A percentile compares a stretch with the other conserved stretches of the same genome.
phyloP scores from a whole-genome alignment of 108 stramenopile species.

The Cyclotella atomus region DNA sequence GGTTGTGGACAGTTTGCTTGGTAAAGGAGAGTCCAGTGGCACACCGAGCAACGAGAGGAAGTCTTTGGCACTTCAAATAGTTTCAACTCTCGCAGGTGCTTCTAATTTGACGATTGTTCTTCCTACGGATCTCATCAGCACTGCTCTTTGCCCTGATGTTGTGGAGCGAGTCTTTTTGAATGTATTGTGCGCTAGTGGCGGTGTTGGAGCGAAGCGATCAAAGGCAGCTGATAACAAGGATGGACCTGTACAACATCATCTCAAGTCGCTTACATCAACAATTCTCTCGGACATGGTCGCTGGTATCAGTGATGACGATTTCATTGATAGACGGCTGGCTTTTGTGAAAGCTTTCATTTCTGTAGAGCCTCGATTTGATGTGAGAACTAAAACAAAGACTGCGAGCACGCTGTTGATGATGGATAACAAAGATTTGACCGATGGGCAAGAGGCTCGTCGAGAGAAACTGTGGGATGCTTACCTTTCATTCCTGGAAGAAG shows the following conservation, averaged over 20 bases:
- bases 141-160: constrained; percentile 49
- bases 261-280: constrained; percentile 42
- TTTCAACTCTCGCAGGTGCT: constrained; percentile 60
- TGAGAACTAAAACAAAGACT: constrained; percentile 68
- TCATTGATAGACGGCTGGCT: constrained; percentile 49
- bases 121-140: constrained; percentile 54
- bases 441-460: constrained; percentile 25
- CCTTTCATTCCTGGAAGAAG: constrained; percentile 42
- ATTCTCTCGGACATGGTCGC: constrained; percentile 22
- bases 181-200: constrained; percentile 60
- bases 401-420: constrained; percentile 55
- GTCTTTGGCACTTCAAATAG: constrained; percentile 65
- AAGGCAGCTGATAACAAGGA: constrained; percentile 14
- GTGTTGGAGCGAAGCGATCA: constrained; percentile 25
- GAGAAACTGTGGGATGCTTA: constrained; percentile 40
- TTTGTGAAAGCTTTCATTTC: constrained; percentile 59
- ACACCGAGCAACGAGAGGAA: constrained; percentile 70
- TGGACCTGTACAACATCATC: constrained; percentile 23
- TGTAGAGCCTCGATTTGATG: constrained; percentile 73
- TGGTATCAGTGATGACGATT: constrained; percentile 28
- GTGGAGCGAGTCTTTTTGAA: constrained; percentile 68
- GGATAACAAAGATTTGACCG: constrained; percentile 16
- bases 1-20: constrained; percentile 46
- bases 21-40: constrained; percentile 35
- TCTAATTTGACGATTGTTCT: constrained; percentile 47